Base-by-base conservation (phyloP, 1,284 basidiomycete species). In the Pyrrhoderma lamaoense region DNA sequence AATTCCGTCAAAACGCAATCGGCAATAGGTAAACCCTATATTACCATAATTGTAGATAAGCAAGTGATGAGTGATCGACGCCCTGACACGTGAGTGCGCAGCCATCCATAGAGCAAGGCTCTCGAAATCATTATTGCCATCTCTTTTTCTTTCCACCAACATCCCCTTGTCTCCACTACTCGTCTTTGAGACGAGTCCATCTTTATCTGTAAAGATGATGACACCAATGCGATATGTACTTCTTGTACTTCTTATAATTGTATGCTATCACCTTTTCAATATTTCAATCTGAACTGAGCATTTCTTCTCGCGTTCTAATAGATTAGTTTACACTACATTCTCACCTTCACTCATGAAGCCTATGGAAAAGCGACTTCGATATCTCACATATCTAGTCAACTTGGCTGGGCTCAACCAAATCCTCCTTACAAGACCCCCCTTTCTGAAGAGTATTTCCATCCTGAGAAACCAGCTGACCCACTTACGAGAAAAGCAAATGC, bases 401-500 rank as follows among this genome's bases (percentile, higher is more conserved):
- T 78, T 5, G 54, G 53, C 16, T 64, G 65, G 42, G 48, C 60
- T 22, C 59, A 57, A 8, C 54, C 62, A 3, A 61, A 65, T 13
- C 71, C 80, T 13, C 75, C 80, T 3, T 74, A 83, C 64, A 77
- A 74, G 63, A 68, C 65, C 42, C 67, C 68, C 19, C 65, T 82
- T 8, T 71, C 79, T 16, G 76, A 77, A 2, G 73, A 79, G 31
- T 82, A 82, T 62, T 80, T 78, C 62, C 59, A 70, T 49, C 62
- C 67, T 23, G 50, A 64, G n/a, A 70, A 75, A 46, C 55, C 59
- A 35, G 51, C 64, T 2, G 60, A 66, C 36, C 64, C 65, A 0
- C 69, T 68, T 25, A 69, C 66, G 14, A 72, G 79, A 47, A 85
- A 78, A 62, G 91, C 89, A 3, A 93, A 92, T 63, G 92, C 92